Percentiles rank a stretch among this genome's conserved stretches.
phyloP scores from a whole-genome alignment of 2,329 filamentous ascomycete genomes.

The Lasiodiplodia sp. region DNA sequence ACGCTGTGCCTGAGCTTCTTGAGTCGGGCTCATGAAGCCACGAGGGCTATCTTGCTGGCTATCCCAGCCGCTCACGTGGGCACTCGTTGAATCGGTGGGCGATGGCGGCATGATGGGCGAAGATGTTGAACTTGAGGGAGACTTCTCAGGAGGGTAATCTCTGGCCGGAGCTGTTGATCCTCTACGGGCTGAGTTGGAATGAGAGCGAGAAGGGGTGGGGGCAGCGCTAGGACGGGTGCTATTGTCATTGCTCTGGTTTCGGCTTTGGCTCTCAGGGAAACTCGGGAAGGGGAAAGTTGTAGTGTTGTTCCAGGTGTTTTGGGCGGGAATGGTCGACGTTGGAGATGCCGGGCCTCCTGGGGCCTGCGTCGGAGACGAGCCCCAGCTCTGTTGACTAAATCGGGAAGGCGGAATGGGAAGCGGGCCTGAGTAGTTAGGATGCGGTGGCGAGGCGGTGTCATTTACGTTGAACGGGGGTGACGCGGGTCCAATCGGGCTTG shows the following conservation, averaged over 20 bases:
- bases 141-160: not conserved
- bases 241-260: not conserved
- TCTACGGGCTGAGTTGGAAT: not conserved
- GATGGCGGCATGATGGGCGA: constrained; percentile 8
- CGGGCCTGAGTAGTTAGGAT: constrained; percentile 17
- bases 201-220: constrained; percentile 1
- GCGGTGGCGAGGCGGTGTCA: constrained; percentile 6
- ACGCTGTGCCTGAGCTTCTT: constrained; percentile 20
- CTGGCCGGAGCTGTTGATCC: not conserved
- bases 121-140: not conserved
- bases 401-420: constrained; percentile 13
- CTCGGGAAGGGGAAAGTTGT: constrained; percentile 13
- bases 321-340: not conserved
- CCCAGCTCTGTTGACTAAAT: constrained; percentile 17
- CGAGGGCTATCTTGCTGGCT: constrained; percentile 1
- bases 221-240: constrained; percentile 12
- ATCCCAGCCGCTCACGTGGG: not conserved
- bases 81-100: not conserved
- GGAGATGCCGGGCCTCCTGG: constrained; percentile 2
- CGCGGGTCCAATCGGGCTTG: not conserved
- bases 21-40: constrained; percentile 16
- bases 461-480: constrained; percentile 5
- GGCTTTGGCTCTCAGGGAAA: not conserved
- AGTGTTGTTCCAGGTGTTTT: constrained; percentile 1
- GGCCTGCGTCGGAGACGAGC: not conserved